phyloP scores from a whole-genome alignment of 768 basidiomycete genomes.

The Pleurotus djamor region DNA sequence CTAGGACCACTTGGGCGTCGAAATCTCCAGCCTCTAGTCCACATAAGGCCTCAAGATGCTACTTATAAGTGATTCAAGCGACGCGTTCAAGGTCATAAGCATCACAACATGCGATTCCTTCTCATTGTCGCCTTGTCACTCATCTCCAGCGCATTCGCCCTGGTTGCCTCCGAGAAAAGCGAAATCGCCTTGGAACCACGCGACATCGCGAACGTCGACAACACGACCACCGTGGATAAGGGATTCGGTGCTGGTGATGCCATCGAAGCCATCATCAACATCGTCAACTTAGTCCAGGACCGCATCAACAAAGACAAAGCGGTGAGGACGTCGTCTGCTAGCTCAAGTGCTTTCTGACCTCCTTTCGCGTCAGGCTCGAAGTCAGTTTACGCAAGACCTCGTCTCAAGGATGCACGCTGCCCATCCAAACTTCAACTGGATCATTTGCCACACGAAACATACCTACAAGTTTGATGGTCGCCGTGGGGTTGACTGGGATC shows the following conservation, averaged over 20 bases:
- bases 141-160: too few species aligned
- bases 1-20: too few species aligned
- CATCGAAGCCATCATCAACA: not conserved
- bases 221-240: not conserved
- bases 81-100: too few species aligned
- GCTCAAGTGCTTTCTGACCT: not conserved
- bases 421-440: slow-evolving; percentile 9
- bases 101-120: too few species aligned
- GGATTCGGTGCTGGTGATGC: not conserved
- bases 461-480: not conserved
- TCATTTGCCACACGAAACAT: slow-evolving; percentile 8
- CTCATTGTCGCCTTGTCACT: too few species aligned
- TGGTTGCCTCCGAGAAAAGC: too few species aligned
- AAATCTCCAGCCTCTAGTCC: too few species aligned
- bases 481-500: slow-evolving; percentile 9
- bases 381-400: not conserved
- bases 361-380: not conserved
- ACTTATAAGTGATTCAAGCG: too few species aligned
- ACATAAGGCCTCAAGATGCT: too few species aligned
- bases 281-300: not conserved
- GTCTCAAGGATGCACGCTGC: not conserved
- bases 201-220: not conserved
- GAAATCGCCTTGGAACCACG: not conserved
- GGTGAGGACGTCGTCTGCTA: not conserved
- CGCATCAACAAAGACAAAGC: slow-evolving; percentile 1